Evolutionary conservation across 2,329 filamentous ascomycete genomes (phyloP), one percentile per base, ranked within the genome.

Genomic region (Colletotrichum phormii): DNA sequence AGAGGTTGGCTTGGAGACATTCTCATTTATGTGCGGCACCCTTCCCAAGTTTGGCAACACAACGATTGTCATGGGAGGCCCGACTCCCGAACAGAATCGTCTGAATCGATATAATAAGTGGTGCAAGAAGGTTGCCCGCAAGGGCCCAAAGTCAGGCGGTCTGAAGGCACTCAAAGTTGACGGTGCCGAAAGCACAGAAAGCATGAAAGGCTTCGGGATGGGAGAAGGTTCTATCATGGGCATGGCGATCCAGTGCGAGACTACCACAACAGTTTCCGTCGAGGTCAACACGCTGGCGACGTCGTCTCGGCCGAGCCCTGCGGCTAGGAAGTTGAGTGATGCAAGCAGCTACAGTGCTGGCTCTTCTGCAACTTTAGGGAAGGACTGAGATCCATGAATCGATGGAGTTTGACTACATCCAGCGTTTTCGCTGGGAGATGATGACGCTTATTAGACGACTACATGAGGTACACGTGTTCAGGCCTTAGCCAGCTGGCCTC

Each of bases 1-100:
- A 12, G 85, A 88, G 22, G 85, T 85, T 0, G 88, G 88, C 0
- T 75, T 90, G 9, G 81, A 83, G 24, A 89, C 88, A 0, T 90
- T 90, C 68, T 80, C 84, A 0, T 89, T 89, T 67, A 83, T 88
- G 79, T 81, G 85, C 24, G 83, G 84, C 1, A 80, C 83, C 0
- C 77, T 77, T 4, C 79, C 78, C 11, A 79, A 78, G 24, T 84
- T 83, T 51, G 85, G 85, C 5, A 86, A 87, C 67, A 82, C 84
- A 12, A 82, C 86, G 1, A 77, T 75, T 31, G 79, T 82, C 4
- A 76, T 77, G 0, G 80, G 79, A 9, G 79, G 78, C 1, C 73
- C 71, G 2, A 67, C 65, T 35, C 69, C 67, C 5, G 18, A 18
- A 1, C 69, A 71, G 15, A 71, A 66, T 18, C 42, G 42, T 7